These are phyloP conservation scores for Ophiocordyceps camponoti-floridani DNA, from an alignment of 2,329 filamentous ascomycete genomes.

Conservation along the genomic window DNA sequence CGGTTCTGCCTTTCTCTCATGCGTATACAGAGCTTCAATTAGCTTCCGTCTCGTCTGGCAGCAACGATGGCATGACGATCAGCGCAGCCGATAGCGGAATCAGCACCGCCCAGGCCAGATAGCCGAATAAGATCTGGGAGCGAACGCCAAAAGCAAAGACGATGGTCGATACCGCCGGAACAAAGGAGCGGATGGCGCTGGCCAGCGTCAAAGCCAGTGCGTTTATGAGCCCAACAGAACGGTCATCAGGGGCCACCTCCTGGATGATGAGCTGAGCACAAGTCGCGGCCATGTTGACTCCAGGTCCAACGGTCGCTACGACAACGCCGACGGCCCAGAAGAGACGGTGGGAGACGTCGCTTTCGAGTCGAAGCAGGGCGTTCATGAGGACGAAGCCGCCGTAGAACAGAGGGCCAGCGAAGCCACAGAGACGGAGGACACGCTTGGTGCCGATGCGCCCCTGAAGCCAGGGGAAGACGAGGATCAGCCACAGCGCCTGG, in stretches of 20 bases:
- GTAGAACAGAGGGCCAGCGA: slow-evolving; percentile 47
- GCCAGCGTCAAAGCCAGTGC: slow-evolving; percentile 37
- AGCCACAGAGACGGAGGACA: slow-evolving; percentile 37
- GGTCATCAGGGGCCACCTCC: slow-evolving; percentile 48
- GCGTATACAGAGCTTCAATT: neutral
- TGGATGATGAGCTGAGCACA: slow-evolving; percentile 57
- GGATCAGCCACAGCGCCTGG: slow-evolving; percentile 54
- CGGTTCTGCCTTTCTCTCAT: neutral
- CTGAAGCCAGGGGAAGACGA: slow-evolving; percentile 53
- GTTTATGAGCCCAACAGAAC: slow-evolving; percentile 53
- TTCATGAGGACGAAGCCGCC: slow-evolving; percentile 37
- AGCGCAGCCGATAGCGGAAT: slow-evolving; percentile 13
- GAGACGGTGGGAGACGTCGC: slow-evolving; percentile 12
- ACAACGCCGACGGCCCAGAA: slow-evolving; percentile 37
- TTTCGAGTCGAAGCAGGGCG: slow-evolving; percentile 19
- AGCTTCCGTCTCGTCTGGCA: slow-evolving; percentile 8
- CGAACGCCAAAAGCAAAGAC: slow-evolving; percentile 51
- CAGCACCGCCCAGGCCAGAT: slow-evolving; percentile 22
- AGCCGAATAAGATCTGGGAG: slow-evolving; percentile 41
- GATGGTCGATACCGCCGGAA: slow-evolving; percentile 46
- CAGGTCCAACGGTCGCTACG: slow-evolving; percentile 35
- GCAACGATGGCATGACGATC: slow-evolving; percentile 7
- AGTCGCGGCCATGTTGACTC: slow-evolving; percentile 53
- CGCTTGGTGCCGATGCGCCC: slow-evolving; percentile 45
- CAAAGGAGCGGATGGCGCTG: slow-evolving; percentile 45